Percentiles rank a stretch among this genome's conserved stretches.
Evolutionary conservation across 352 stramenopile species (phyloP).

Genomic region (Phytophthora tubulina): DNA sequence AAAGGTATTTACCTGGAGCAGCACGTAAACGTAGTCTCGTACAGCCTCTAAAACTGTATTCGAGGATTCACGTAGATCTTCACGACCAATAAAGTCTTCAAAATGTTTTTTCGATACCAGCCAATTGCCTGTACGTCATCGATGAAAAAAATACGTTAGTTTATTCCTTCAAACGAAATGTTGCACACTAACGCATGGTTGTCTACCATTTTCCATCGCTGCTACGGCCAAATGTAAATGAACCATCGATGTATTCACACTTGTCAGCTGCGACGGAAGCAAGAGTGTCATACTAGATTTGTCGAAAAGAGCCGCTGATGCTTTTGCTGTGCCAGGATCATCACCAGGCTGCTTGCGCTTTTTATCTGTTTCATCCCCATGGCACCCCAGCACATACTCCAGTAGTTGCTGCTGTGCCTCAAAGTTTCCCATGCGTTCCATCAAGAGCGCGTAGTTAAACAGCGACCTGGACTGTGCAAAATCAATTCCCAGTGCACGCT

Average conservation of each 20-base stretch:
- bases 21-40: slow-evolving; percentile 68
- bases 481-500: slow-evolving; percentile 70
- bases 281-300: slow-evolving; percentile 20
- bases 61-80: background rate
- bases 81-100: slow-evolving; percentile 34
- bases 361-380: slow-evolving; percentile 9
- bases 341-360: slow-evolving; percentile 17
- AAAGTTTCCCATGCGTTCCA: slow-evolving; percentile 57
- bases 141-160: slow-evolving; percentile 6
- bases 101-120: slow-evolving; percentile 53
- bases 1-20: slow-evolving; percentile 56
- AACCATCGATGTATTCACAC: slow-evolving; percentile 34
- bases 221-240: slow-evolving; percentile 46
- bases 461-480: slow-evolving; percentile 54
- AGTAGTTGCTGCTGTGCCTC: slow-evolving; percentile 73
- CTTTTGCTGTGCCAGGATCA: background rate
- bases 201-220: slow-evolving; percentile 59
- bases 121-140: slow-evolving; percentile 43
- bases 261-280: slow-evolving; percentile 30
- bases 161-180: background rate
- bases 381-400: slow-evolving; percentile 45
- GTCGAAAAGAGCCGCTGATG: slow-evolving; percentile 33
- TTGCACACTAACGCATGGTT: background rate
- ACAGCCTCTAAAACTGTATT: slow-evolving; percentile 13
- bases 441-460: slow-evolving; percentile 78